Base-by-base conservation (phyloP, 192 early-diverging fungal species). In the Backusella psychrophila region DNA sequence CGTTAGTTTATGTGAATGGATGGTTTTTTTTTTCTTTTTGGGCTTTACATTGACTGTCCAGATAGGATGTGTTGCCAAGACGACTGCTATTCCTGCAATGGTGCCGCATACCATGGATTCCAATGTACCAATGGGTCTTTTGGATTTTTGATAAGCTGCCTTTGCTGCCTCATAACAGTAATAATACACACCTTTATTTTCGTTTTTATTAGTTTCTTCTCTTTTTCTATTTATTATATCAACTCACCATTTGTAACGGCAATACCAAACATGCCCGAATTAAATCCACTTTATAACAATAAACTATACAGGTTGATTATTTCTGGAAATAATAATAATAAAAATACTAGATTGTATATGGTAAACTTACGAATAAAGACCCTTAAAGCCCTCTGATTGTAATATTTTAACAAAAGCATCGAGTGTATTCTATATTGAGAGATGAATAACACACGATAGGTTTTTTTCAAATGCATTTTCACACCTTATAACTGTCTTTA, bases 191-290 rank as follows among this genome's bases (percentile, higher is more conserved):
- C 75, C 46, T 66, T 63, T 56, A 9, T 56, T 56, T 56, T 21
- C 1, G 2, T 23, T 9, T 21, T 11, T 6, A 23, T 26, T 56
- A 21, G 15, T 17, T 44, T 17, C 12, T 21, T 9, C 21, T 14
- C 3, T 49, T 14, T 17, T 33, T 19, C 19, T 9, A 56, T 21
- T 9, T 56, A 21, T 8, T 56, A 56, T 56, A 87, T 79, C 88
- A 84, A 78, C 90, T 88, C 21, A 92, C 94, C 96, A 81, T 98
- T 98, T 66, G 98, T 99, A 35, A 98, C 82, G 23, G 96, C 95
- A 72, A 96, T 97, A 19, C 98, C 98, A 81, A 98, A 97, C 69
- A 99, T 87, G 11, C 96, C 97, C 38, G 95, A 97, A 80, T 92
- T 91, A 75, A 98, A 85, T 14, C 98, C 98, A 72, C 94, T 95